These are phyloP conservation scores for Trichoderma parareesei DNA, from an alignment of 495 filamentous ascomycete species.

Conservation along the genomic window DNA sequence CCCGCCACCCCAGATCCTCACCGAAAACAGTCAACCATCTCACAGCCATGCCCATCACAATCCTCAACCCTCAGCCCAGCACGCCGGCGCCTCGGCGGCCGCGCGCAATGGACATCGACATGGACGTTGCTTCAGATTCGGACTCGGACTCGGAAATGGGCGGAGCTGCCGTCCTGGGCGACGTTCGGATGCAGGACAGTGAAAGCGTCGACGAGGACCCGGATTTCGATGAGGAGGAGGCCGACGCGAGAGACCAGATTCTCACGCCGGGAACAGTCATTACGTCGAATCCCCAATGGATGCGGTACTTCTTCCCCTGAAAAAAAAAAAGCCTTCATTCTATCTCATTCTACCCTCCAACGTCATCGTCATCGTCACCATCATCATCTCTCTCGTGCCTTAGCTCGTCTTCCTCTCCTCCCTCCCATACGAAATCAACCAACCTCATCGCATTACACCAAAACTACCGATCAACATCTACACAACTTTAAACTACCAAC, in stretches of 20 bases:
- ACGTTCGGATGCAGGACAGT: constrained; percentile 48
- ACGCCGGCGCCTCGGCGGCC: constrained; percentile 18
- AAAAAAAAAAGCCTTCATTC: not conserved
- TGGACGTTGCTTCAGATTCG: constrained; percentile 17
- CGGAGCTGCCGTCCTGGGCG: constrained; percentile 42
- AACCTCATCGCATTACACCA: not conserved
- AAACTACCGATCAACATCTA: too few species aligned
- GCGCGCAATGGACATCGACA: constrained; percentile 27
- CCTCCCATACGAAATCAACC: not conserved
- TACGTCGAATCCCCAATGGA: constrained; percentile 91
- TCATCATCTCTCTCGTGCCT: not conserved
- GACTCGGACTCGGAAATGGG: constrained; percentile 33
- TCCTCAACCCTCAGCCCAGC: constrained; percentile 52
- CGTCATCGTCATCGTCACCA: too few species aligned
- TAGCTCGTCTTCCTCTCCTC: not conserved
- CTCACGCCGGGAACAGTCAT: constrained; percentile 87
- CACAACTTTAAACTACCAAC: too few species aligned
- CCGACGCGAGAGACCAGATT: constrained; percentile 33
- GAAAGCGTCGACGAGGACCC: constrained; percentile 23
- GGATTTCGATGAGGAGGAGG: constrained; percentile 18
- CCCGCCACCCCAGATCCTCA: not conserved
- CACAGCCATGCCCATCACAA: constrained; percentile 66
- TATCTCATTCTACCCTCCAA: not conserved
- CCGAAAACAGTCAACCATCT: not conserved
- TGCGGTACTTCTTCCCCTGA: constrained; percentile 49